phyloP scores from a whole-genome alignment of 805 yeast species.

The Myxozyma neglecta region DNA sequence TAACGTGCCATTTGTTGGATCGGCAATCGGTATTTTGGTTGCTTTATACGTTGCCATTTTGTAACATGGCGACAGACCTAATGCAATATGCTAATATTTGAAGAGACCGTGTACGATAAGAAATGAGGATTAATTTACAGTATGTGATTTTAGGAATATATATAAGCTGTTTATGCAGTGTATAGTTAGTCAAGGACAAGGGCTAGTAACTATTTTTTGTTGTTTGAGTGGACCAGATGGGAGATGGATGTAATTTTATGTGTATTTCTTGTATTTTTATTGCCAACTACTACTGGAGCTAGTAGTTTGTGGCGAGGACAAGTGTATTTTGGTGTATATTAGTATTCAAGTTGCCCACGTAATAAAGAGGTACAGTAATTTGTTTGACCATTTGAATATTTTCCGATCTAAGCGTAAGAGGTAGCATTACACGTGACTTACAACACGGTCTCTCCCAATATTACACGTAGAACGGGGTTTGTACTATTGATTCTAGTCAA shows the following conservation, averaged over 20 bases:
- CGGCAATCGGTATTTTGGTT: slow-evolving; percentile 14
- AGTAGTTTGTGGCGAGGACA: background rate
- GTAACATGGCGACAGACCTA: background rate
- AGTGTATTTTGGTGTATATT: slow-evolving; percentile 10
- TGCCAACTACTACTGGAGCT: too few species aligned
- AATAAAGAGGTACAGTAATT: background rate
- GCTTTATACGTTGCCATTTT: slow-evolving; percentile 27
- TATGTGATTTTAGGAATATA: background rate
- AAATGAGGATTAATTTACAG: background rate
- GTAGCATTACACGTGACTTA: background rate
- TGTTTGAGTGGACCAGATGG: background rate
- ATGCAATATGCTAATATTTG: background rate
- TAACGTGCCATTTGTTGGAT: slow-evolving; percentile 19
- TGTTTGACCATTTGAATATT: background rate
- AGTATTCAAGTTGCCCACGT: background rate
- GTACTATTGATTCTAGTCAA: too few species aligned
- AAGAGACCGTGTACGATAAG: slow-evolving; percentile 10
- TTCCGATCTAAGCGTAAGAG: background rate
- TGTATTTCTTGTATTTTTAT: too few species aligned
- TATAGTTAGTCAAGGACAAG: background rate
- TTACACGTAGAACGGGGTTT: background rate
- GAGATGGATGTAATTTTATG: background rate
- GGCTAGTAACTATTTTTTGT: background rate
- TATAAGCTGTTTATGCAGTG: background rate
- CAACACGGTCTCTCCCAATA: background rate